Base-by-base conservation (phyloP, 2,329 filamentous ascomycete species). In the Stagonosporopsis vannaccii region DNA sequence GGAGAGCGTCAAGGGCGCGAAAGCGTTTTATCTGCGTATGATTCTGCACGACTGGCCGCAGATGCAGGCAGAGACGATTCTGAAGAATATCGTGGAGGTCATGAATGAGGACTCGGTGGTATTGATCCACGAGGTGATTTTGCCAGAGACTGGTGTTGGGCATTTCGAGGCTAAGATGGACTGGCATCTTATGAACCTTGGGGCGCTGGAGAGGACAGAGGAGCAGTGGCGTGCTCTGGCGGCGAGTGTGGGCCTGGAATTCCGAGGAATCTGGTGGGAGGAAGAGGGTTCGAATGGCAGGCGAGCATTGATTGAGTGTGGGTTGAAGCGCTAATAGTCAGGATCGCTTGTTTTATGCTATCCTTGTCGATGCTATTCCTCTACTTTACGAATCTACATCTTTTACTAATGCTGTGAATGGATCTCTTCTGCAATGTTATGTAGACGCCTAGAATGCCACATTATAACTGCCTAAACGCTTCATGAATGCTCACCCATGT, bases 1-100 rank as follows among this genome's bases (percentile, higher is more conserved):
- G 2, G 42, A 51, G 13, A 9, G 8, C 5, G 51, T 59, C 5
- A 46, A 54, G 37, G 62, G 61, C 9, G 69, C 71, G 4, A 63
- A 66, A 40, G 66, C 63, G 9, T 75, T 71, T 36, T 75, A 68
- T 47, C 42, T 75, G 23, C 64, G 63, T 51, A 62, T 47, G 36
- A 65, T 80, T 15, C 67, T 80, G 9, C 78, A 80, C 35, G 77
- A 80, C 55, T 80, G 75, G 76, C 67, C 73, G 0, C 74, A 80
- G 45, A 62, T 61, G 9, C 61, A 71, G 17, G 70, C 70, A 0
- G 19, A 58, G 4, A 37, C 59, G 15, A 79, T 80, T 26, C 54
- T 80, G 9, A 56, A 59, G 19, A 65, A 77, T 12, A 55, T 75
- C 6, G 60, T 51, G 9, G 63, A 62, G 13, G 68, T 66, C 15